Percentiles rank a stretch among this genome's conserved stretches.
Conservation (phyloP, 345 rosid species). For the Xanthoceras sorbifolium region DNA sequence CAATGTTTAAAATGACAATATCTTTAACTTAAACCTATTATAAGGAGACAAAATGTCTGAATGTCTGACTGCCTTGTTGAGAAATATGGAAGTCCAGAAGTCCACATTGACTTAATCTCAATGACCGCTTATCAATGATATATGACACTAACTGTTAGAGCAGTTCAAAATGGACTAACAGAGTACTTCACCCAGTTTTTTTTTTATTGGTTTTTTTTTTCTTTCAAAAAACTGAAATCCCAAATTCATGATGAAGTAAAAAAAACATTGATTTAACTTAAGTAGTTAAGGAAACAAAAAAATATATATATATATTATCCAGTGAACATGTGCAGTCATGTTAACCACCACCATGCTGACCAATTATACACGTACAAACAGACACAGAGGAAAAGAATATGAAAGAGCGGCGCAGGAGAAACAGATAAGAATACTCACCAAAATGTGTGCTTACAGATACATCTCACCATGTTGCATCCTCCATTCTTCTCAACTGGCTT, state of each 20-base stretch:
- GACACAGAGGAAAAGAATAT: neutral
- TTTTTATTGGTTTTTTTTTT: too few relatives aligned
- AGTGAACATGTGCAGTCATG: too few relatives aligned
- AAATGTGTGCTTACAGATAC: conserved; percentile 61
- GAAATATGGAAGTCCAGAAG: neutral
- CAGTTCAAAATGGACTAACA: neutral
- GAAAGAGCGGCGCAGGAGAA: conserved; percentile 2
- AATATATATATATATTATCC: neutral
- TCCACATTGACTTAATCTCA: neutral
- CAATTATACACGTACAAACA: neutral
- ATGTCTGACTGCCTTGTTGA: neutral
- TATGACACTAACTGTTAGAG: neutral
- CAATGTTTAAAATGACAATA: neutral
- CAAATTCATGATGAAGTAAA: neutral
- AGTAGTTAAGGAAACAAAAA: neutral
- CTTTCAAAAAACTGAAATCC: neutral
- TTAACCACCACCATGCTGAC: neutral
- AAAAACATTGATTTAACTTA: neutral
- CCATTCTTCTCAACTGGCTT: conserved; percentile 67
- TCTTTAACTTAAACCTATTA: neutral
- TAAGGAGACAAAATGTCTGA: neutral
- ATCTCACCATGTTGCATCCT: conserved; percentile 66
- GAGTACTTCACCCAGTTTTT: too few relatives aligned
- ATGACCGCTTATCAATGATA: neutral
- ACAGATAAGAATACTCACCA: conserved; percentile 43